Percentiles rank a stretch among this genome's conserved stretches.
Conservation (phyloP, 345 rosid species). For the Microcos paniculata region DNA sequence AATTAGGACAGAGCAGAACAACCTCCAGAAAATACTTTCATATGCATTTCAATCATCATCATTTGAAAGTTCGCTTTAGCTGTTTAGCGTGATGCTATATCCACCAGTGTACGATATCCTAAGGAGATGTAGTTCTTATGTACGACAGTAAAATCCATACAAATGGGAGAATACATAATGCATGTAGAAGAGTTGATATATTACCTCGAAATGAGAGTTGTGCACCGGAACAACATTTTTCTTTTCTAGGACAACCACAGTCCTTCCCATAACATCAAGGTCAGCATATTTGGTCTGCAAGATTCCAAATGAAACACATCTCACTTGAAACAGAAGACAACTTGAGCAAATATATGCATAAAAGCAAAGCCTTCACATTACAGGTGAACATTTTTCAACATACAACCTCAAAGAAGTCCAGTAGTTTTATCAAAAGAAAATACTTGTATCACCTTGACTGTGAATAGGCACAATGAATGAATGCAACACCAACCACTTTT, state of each 20-base stretch:
- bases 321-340: too few relatives aligned
- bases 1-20: not conserved
- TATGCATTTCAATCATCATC: not conserved
- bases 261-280: constrained; percentile 96
- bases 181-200: not conserved
- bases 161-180: not conserved
- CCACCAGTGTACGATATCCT: not conserved
- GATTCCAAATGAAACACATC: constrained; percentile 16
- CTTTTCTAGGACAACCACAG: constrained; percentile 93
- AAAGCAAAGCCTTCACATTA: not conserved
- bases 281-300: constrained; percentile 88
- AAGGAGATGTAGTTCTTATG: constrained; percentile 4
- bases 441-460: not conserved
- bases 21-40: not conserved
- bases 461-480: not conserved
- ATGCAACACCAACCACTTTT: not conserved
- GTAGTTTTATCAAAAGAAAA: not conserved
- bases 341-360: too few relatives aligned
- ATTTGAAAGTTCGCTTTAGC: not conserved
- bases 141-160: not conserved
- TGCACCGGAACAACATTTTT: constrained; percentile 80
- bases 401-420: not conserved
- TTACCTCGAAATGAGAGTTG: constrained; percentile 84
- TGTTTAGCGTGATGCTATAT: too few relatives aligned
- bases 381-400: not conserved